Base-by-base conservation (phyloP, 2,329 filamentous ascomycete genomes). In the Nigrograna mackinnonii region DNA sequence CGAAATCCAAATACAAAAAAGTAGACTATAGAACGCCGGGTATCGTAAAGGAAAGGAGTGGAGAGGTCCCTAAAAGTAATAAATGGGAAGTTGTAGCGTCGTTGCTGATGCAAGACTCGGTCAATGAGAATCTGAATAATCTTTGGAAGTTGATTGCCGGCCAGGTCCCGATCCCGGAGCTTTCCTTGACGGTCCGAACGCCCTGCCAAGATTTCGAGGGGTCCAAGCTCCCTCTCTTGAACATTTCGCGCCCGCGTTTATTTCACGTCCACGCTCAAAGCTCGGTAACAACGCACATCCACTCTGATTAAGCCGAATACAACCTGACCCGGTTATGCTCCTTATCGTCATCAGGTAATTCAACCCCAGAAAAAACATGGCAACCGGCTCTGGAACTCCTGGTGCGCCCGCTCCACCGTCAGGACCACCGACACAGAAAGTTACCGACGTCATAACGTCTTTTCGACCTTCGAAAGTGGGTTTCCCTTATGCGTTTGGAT, bases 401-500 rank as follows among this genome's bases (percentile, higher is more conserved):
- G 57, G 54, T 38, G 54, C 60, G 24, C 60, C 63, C 41, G 58
- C 57, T 21, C 60, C 63, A 40, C 60, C 64, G 19, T 53, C 57
- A 51, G 64, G 57, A 14, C 59, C 68, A 31, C 66, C 67, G 11
- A 66, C 69, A 19, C 68, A 72, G 50, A 87, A 87, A 62, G 79
- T 96, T 41, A 79, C 82, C 58, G 89, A 96, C 59, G 79, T 94
- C 54, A 85, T 96, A 55, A 77, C 82, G 26, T 84, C 79, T 41
- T 95, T 89, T 65, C 80, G 89, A 37, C 89, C 92, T 6, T 86
- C 86, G 35, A 91, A 90, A 78, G 89, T 92, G 71, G 17, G 13
- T 31, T 6, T 37, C 32, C 4, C 14, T 21, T 14, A 11, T 35
- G 22, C 43, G 40, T 22, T 14, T 13, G 11, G 17, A 31, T 13